These are phyloP conservation scores for Bisporella sp. DNA, from an alignment of 2,329 filamentous ascomycete species.

Conservation along the genomic window DNA sequence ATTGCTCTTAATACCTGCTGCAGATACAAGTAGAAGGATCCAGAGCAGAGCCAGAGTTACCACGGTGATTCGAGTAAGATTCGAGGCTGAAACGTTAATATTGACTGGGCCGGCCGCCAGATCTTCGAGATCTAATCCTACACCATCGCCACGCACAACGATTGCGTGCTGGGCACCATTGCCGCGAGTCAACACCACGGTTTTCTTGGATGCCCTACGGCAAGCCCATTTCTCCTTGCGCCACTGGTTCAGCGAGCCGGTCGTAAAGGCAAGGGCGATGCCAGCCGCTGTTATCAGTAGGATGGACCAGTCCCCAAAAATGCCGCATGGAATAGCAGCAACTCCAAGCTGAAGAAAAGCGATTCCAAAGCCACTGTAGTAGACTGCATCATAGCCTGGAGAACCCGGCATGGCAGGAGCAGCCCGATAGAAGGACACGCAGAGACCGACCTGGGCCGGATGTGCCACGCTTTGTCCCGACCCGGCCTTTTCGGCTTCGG, in stretches of 20 bases:
- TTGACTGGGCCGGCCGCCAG: slow-evolving; percentile 24
- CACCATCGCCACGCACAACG: slow-evolving; percentile 28
- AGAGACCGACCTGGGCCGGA: not conserved
- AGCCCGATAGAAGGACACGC: slow-evolving; percentile 2
- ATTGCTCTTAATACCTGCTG: slow-evolving; percentile 29
- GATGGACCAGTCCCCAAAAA: slow-evolving; percentile 20
- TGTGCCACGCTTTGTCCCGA: not conserved
- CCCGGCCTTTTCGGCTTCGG: no score
- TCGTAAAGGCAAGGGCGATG: slow-evolving; percentile 29
- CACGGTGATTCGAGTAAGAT: slow-evolving; percentile 5
- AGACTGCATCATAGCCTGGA: not conserved
- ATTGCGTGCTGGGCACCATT: slow-evolving; percentile 28
- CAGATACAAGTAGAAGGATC: slow-evolving; percentile 35
- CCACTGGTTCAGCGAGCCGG: slow-evolving; percentile 35
- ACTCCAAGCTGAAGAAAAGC: slow-evolving; percentile 12
- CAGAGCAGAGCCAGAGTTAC: slow-evolving; percentile 29
- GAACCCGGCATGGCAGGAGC: not conserved
- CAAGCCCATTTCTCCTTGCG: slow-evolving; percentile 30
- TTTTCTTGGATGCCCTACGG: not conserved
- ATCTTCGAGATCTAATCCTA: slow-evolving; percentile 35
- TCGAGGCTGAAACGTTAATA: slow-evolving; percentile 3
- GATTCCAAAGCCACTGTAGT: slow-evolving; percentile 18
- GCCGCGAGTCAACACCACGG: not conserved
- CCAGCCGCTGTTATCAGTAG: slow-evolving; percentile 33
- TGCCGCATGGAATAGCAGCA: slow-evolving; percentile 9